These are phyloP conservation scores for Pseudopyrenochaeta lycopersici DNA, from an alignment of 2,329 filamentous ascomycete genomes.

Conservation along the genomic window DNA sequence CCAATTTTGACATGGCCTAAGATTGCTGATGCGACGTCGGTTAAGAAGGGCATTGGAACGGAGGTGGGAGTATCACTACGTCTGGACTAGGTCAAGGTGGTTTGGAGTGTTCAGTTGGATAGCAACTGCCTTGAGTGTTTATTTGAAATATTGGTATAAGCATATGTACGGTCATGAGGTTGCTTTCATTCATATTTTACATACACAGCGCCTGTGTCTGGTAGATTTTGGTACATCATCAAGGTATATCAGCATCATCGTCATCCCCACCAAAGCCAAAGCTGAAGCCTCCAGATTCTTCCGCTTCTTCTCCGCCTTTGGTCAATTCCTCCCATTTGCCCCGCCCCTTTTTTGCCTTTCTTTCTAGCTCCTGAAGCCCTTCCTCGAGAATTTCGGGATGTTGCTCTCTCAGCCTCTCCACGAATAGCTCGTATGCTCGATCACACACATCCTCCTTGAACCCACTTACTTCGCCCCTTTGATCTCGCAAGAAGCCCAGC, in stretches of 20 bases:
- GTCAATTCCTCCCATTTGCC: conserved; percentile 87
- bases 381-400: conserved; percentile 72
- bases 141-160: not conserved
- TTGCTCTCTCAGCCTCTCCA: conserved; percentile 68
- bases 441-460: conserved; percentile 77
- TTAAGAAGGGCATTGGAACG: too few species aligned
- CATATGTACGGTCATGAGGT: too few species aligned
- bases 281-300: conserved; percentile 61
- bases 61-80: too few species aligned
- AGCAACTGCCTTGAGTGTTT: too few species aligned
- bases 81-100: too few species aligned
- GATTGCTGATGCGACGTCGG: too few species aligned
- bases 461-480: conserved; percentile 85
- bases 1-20: too few species aligned
- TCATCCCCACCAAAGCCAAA: conserved; percentile 69
- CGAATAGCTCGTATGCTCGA: conserved; percentile 76
- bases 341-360: conserved; percentile 69
- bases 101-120: too few species aligned
- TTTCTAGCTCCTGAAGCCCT: conserved; percentile 71
- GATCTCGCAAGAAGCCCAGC: conserved; percentile 81
- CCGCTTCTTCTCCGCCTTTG: conserved; percentile 59
- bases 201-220: too few species aligned
- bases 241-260: conserved; percentile 51
- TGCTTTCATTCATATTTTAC: too few species aligned
- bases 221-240: conserved; percentile 3